Evolutionary conservation across 345 rosid species (phyloP), one percentile per base, ranked within the genome.

Genomic region (Clarkia xantiana): DNA sequence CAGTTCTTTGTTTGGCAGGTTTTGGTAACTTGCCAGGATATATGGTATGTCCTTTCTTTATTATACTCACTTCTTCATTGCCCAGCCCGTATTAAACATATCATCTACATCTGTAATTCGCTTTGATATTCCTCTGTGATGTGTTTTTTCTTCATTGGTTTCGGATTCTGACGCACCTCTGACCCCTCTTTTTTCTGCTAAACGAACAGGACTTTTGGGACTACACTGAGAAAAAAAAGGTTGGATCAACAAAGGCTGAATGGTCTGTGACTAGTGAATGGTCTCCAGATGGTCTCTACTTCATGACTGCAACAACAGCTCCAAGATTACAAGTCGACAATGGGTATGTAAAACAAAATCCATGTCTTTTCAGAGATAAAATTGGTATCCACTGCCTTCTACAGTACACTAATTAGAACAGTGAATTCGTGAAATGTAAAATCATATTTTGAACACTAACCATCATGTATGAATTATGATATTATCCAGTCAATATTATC

Each of bases 1-100:
- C 71, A 86, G 97, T 80, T 70, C 42, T 90, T 46, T 90, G 95
- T 44, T 65, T 90, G 63, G 95, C 97, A 69, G 97, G 97, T 59
- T 90, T 90, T 62, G 97, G 97, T 12, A 90, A 90, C 73, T 74
- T 90, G 54, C 97, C 97, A 43, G 97, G 97, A 64, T 86, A 90
- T 64, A 83, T 90, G 97, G 97, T 90, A 44, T 23, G 0, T 47
- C 34, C 10, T 4, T 23, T 11, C 11, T 18, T 11, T 47, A 5
- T 43, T 17, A 43, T 49, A 16, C 14, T 49, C 52, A 2, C 12
- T 11, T 13, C 16, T 43, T 13, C 16, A 18, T 48, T 48, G 14
- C 14, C 1, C 2, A 49, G 0, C 3, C 4, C 36, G 36, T 29
- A 29, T 29, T 29, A 29, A 29, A 29, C 36, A 29, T 29, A 29